Conservation (phyloP, 768 basidiomycete species). For the Lanmaoa rubissima region DNA sequence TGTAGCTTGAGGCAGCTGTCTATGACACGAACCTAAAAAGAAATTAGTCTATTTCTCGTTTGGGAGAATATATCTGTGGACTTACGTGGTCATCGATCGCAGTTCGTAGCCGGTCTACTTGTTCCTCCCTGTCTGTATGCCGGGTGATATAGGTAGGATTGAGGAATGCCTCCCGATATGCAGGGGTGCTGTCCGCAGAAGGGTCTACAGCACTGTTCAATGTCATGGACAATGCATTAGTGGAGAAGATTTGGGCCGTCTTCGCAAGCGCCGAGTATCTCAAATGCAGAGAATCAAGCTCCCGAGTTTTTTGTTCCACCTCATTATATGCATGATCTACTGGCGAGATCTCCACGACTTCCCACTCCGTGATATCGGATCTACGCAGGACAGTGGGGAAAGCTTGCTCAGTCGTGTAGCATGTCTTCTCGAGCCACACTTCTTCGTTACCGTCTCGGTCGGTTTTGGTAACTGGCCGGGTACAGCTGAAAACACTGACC, state of each 20-base stretch:
- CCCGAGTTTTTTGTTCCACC: constrained; percentile 76
- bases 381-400: constrained; percentile 91
- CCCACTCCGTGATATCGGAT: constrained; percentile 75
- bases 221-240: constrained; percentile 81
- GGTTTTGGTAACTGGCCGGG: constrained; percentile 62
- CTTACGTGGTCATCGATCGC: constrained; percentile 83
- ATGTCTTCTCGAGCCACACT: constrained; percentile 87
- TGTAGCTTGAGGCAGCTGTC: constrained; percentile 85
- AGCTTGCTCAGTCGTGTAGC: constrained; percentile 79
- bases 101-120: constrained; percentile 67
- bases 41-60: not conserved
- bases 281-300: constrained; percentile 62
- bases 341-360: constrained; percentile 78
- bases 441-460: constrained; percentile 68
- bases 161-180: constrained; percentile 78
- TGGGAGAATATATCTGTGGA: not conserved
- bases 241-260: constrained; percentile 68
- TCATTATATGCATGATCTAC: constrained; percentile 81
- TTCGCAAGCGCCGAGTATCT: constrained; percentile 80
- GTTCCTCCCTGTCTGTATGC: constrained; percentile 67
- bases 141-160: constrained; percentile 61
- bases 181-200: constrained; percentile 67
- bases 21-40: constrained; percentile 66
- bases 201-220: constrained; percentile 88
- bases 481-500: constrained; percentile 79